phyloP scores from a whole-genome alignment of 202 grass and related monocot genomes.

The Zoysia matrella region DNA sequence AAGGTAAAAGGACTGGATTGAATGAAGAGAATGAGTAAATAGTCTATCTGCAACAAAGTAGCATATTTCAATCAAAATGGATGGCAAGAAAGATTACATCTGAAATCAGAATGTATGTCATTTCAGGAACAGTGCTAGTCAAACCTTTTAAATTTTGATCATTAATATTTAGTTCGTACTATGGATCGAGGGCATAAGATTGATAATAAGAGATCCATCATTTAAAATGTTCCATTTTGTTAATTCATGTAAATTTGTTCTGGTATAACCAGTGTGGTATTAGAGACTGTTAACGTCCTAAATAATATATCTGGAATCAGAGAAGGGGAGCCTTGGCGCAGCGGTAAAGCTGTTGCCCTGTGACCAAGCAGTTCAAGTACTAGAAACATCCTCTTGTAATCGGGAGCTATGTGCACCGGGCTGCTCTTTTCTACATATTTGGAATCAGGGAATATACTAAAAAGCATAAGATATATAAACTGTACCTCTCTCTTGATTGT shows the following conservation, averaged over 20 bases:
- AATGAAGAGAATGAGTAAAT: slow-evolving; percentile 31
- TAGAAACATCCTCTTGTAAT: too few relatives aligned
- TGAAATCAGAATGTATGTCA: not conserved
- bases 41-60: slow-evolving; percentile 11
- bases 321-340: too few relatives aligned
- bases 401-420: too few relatives aligned
- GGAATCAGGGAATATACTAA: not conserved
- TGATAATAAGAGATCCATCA: not conserved
- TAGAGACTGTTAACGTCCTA: not conserved
- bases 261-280: not conserved
- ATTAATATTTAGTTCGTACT: not conserved
- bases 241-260: not conserved
- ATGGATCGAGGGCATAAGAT: not conserved
- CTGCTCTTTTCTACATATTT: not conserved
- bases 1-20: not conserved
- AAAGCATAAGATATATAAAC: slow-evolving; percentile 35
- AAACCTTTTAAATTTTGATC: not conserved
- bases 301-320: too few relatives aligned
- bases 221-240: not conserved
- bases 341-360: too few relatives aligned
- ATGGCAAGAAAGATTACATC: slow-evolving; percentile 6
- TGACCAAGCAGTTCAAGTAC: too few relatives aligned
- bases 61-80: slow-evolving; percentile 2
- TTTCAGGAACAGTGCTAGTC: not conserved
- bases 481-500: slow-evolving; percentile 84